Evolutionary conservation across 495 filamentous ascomycete species (phyloP).

Genomic region (Venustampulla echinocandica): DNA sequence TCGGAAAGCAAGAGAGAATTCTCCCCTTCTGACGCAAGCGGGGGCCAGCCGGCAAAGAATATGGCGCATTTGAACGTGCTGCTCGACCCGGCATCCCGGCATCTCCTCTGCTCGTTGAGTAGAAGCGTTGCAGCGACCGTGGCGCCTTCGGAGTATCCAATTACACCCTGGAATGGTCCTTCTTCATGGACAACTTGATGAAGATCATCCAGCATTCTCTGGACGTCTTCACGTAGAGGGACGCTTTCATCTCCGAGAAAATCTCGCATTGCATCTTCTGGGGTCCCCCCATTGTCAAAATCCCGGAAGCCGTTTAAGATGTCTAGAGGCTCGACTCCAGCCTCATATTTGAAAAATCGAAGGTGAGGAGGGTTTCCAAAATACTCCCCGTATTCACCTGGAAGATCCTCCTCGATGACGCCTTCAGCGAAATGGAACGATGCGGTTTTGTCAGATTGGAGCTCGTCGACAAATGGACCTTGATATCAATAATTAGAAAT

Average conservation of each 20-base stretch:
- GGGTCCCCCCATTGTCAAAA: background rate
- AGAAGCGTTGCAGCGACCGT: slow-evolving; percentile 47
- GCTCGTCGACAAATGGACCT: background rate
- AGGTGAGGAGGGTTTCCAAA: background rate
- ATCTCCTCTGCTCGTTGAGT: slow-evolving; percentile 37
- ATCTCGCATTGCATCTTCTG: background rate
- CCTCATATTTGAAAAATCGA: background rate
- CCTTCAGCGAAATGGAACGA: background rate
- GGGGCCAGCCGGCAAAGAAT: slow-evolving; percentile 47
- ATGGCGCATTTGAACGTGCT: slow-evolving; percentile 46
- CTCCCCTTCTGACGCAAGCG: slow-evolving; percentile 35
- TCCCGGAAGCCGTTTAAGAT: background rate
- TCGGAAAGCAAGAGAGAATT: slow-evolving; percentile 38
- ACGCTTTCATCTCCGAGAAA: background rate
- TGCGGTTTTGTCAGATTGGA: background rate
- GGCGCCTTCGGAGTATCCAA: slow-evolving; percentile 57
- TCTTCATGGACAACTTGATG: slow-evolving; percentile 37
- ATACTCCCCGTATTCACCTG: background rate
- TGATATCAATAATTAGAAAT: background rate
- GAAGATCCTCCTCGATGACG: background rate
- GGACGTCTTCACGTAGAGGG: slow-evolving; percentile 11
- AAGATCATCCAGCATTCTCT: slow-evolving; percentile 28
- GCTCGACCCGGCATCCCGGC: slow-evolving; percentile 28
- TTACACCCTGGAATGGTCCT: slow-evolving; percentile 39
- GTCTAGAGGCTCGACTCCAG: background rate